Conservation (phyloP, 495 filamentous ascomycete species). For the Hypoxylon cercidicola region DNA sequence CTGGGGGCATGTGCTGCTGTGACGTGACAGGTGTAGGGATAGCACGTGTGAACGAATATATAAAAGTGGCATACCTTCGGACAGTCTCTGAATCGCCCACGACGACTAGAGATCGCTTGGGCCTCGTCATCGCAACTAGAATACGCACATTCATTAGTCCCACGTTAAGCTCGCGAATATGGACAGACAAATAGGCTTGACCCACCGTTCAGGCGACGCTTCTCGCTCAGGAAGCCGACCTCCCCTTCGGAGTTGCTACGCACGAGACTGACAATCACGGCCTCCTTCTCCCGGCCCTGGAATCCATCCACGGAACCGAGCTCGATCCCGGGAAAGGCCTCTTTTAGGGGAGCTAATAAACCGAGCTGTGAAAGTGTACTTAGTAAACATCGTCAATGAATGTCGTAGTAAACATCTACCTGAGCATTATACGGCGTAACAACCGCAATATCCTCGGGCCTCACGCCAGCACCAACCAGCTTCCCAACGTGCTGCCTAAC, state of each 20-base stretch:
- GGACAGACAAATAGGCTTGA: constrained; percentile 7
- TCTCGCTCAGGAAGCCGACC: constrained; percentile 95
- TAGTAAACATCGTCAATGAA: constrained; percentile 20
- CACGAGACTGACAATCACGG: constrained; percentile 89
- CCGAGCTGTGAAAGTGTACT: constrained; percentile 62
- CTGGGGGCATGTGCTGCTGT: constrained; percentile 5
- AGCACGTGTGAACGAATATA: constrained; percentile 18
- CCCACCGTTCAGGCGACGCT: constrained; percentile 88
- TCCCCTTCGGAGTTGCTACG: constrained; percentile 87
- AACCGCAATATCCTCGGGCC: constrained; percentile 85
- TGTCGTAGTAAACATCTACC: constrained; percentile 51
- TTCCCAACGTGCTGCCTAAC: constrained; percentile 77
- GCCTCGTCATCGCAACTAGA: constrained; percentile 92
- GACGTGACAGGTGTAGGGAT: not conserved
- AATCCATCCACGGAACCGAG: constrained; percentile 96
- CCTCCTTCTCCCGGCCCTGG: constrained; percentile 97
- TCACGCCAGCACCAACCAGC: constrained; percentile 81
- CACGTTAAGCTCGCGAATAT: not conserved
- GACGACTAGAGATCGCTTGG: constrained; percentile 87
- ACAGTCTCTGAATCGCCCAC: constrained; percentile 95
- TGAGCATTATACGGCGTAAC: constrained; percentile 98
- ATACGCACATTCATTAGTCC: constrained; percentile 32
- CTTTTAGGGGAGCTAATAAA: constrained; percentile 79
- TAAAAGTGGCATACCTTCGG: constrained; percentile 68
- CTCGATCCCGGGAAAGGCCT: constrained; percentile 84